Base-by-base conservation (phyloP, 495 filamentous ascomycete species). In the Letharia columbiana region DNA sequence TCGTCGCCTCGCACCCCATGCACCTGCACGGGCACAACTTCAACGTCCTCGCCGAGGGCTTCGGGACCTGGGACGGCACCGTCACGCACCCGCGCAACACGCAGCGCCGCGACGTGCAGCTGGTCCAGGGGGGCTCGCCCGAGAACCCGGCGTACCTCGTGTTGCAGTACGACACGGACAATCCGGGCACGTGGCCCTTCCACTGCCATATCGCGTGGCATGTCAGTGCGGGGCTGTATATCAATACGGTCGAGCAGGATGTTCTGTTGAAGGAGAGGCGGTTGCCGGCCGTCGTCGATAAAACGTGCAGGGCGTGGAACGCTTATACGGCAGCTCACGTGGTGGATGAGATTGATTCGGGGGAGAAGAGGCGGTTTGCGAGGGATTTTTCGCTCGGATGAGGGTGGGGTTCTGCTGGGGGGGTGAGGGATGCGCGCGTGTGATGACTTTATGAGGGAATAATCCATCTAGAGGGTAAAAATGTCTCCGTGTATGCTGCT, bases 61-160 rank as follows among this genome's bases (percentile, higher is more conserved):
- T 23, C 15, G 71, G 69, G 0, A 65, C 50, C 20, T 79, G 74
- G 73, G 70, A 77, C 61, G 74, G 73, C 3, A 67, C 23, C 9
- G 61, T 75, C n/a, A 63, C 52, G 8, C 68, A 74, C 47, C 66
- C 68, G 7, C 33, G 63, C 11, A 79, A 76, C 41, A 84, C 87
- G 7, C 79, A 83, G 10, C 79, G 86, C 10, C 77, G 87, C 11
- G 87, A 90, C 67, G 82, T 82, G 7, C 84, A 84, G 2, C 73
- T 85, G 67, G 70, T 90, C 1, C 79, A 80, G 2, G 72, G 73
- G 0, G 47, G 17, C 12, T 71, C 40, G 1, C 1, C 59, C 62
- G 64, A 37, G 79, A 81, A 7, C 75, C 79, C 70, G 65, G 83
- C 56, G 74, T 69, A 71, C 60, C 42, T 73, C 4, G 71, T 73